Percentiles rank a stretch among this genome's conserved stretches.
Evolutionary conservation across 768 basidiomycete genomes (phyloP).

Genomic region (Epithele typhae): DNA sequence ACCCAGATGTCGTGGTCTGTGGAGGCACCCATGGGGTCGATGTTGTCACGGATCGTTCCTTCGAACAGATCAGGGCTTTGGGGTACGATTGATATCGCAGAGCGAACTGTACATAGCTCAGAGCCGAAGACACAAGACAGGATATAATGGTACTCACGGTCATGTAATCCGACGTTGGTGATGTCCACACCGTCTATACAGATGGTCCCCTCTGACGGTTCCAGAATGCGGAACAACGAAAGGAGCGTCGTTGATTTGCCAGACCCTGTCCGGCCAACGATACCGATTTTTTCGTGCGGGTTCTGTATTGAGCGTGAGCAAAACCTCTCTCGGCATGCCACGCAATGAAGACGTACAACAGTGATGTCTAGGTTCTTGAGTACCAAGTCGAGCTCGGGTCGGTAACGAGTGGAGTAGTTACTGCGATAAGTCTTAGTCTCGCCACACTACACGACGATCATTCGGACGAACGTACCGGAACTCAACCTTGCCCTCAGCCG

Average conservation of each 20-base stretch:
- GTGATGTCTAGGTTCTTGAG: conserved; percentile 69
- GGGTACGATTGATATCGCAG: conserved; percentile 81
- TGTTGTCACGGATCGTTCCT: conserved; percentile 71
- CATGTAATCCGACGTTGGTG: conserved; percentile 68
- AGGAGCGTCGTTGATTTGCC: conserved; percentile 73
- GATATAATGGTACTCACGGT: conserved; percentile 41
- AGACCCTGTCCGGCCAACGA: conserved; percentile 80
- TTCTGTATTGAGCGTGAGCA: conserved; percentile 6
- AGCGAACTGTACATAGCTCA: conserved; percentile 48
- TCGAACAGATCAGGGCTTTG: conserved; percentile 56
- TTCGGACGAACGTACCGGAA: conserved; percentile 50
- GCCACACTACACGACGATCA: background rate
- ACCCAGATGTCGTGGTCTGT: conserved; percentile 84
- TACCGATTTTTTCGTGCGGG: conserved; percentile 81
- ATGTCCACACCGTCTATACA: conserved; percentile 75
- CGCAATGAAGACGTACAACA: conserved; percentile 42
- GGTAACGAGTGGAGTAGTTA: conserved; percentile 73
- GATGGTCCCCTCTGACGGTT: conserved; percentile 64
- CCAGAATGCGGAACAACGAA: conserved; percentile 74
- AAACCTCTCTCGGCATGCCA: background rate
- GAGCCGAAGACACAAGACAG: background rate
- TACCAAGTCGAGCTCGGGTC: conserved; percentile 74
- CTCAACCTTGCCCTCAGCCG: conserved; percentile 63
- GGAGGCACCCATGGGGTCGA: conserved; percentile 77
- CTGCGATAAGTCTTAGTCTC: conserved; percentile 29